These are phyloP conservation scores for Pythium aphanidermatum DNA, from an alignment of 352 stramenopile genomes.

Conservation along the genomic window DNA sequence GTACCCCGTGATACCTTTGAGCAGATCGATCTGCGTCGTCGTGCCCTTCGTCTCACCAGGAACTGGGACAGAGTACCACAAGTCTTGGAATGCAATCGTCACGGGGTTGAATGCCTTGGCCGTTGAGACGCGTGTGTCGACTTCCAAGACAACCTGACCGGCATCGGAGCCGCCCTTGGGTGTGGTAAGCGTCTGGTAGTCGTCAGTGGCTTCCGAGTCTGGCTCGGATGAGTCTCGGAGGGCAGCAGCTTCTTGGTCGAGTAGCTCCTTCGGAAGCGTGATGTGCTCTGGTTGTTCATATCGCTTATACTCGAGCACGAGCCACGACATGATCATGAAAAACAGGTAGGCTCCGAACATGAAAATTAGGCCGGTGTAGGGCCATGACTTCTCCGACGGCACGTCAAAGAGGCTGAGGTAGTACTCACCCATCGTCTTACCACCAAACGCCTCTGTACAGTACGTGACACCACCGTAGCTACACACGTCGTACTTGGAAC, in stretches of 20 bases:
- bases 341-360: slow-evolving; percentile 38
- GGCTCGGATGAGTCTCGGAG: background rate
- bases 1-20: slow-evolving; percentile 54
- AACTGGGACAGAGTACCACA: slow-evolving; percentile 50
- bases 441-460: slow-evolving; percentile 16
- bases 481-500: slow-evolving; percentile 28
- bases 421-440: slow-evolving; percentile 42
- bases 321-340: slow-evolving; percentile 44
- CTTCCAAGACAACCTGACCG: slow-evolving; percentile 22
- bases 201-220: slow-evolving; percentile 1
- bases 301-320: slow-evolving; percentile 53
- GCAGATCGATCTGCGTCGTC: slow-evolving; percentile 40
- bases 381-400: slow-evolving; percentile 34
- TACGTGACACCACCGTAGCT: slow-evolving; percentile 34
- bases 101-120: slow-evolving; percentile 29
- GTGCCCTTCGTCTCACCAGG: slow-evolving; percentile 28
- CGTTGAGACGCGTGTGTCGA: slow-evolving; percentile 14
- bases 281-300: slow-evolving; percentile 55
- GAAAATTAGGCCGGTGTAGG: slow-evolving; percentile 36
- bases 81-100: slow-evolving; percentile 45
- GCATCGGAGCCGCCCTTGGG: slow-evolving; percentile 6
- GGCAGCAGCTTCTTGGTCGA: background rate
- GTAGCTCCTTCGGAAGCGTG: slow-evolving; percentile 20
- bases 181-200: slow-evolving; percentile 24
- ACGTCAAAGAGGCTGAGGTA: slow-evolving; percentile 43